Evolutionary conservation across 2,329 filamentous ascomycete species (phyloP), one percentile per base, ranked within the genome.

Genomic region (Nemania sp.): DNA sequence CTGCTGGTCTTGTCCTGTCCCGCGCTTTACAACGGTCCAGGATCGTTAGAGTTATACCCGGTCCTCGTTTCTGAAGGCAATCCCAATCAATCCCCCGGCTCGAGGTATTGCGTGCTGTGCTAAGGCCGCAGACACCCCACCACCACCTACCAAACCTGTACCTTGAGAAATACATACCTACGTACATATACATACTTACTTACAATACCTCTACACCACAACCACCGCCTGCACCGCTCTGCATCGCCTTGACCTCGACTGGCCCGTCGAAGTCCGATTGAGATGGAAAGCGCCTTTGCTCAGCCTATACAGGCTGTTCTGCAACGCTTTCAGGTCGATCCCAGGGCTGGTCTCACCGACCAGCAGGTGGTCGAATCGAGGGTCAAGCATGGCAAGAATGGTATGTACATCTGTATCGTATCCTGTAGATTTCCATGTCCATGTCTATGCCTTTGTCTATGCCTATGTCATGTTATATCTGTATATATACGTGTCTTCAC

Each of bases 281-380:
- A 62, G 60, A 89, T 90, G 87, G 85, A 89, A 67, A 82, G 79
- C 78, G 86, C 87, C 66, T 89, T 85, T 70, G 79, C 83, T 66
- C 81, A 80, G 70, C 77, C 85, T 67, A 81, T 80, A 72, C 76
- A 81, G 70, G 78, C 85, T 74, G 84, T 89, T 68, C 79, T 90
- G 70, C 77, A 79, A 71, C 76, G 79, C 68, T 87, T 90, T 70
- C 75, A 77, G 13, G 86, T 88, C 56, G 78, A 86, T 65, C 77
- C 80, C 53, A 72, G 76, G 45, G 74, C 76, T 65, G 87, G 87
- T 67, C 77, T 90, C 69, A 82, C 76, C 12, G 81, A 87, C 67
- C 73, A 79, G n/a, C 86, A 89, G 74, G 83, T 89, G 57, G 68
- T 74, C 48, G 77, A 81, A 54, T 77, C 81, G 65, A 81, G 84